These are phyloP conservation scores for Pouteria glomerata DNA, from an alignment of 148 eudicot genomes.

Conservation along the genomic window DNA sequence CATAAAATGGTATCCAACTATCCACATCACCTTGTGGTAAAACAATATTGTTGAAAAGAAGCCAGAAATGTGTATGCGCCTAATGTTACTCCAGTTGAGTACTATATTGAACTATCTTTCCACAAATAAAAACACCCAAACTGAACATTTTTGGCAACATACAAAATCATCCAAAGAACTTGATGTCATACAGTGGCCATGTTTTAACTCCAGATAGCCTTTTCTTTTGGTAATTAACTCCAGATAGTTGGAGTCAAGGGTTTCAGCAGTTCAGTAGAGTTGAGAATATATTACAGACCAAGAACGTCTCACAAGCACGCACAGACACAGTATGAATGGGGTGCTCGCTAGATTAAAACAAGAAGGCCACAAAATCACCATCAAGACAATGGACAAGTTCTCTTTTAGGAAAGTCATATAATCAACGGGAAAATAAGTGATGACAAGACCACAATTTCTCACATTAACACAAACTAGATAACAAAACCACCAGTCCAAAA, in stretches of 20 bases:
- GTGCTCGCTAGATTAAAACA: neutral
- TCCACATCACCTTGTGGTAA: neutral
- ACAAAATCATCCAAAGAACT: neutral
- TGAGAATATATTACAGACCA: neutral
- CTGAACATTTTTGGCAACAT: neutral
- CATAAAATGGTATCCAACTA: neutral
- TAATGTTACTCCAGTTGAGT: neutral
- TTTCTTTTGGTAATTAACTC: too few species aligned
- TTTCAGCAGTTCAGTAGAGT: neutral
- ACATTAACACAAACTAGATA: neutral
- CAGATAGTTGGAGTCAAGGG: neutral
- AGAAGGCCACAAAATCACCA: neutral
- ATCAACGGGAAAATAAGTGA: neutral
- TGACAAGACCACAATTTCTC: neutral
- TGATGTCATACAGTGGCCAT: neutral
- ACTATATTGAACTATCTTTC: neutral
- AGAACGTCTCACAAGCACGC: neutral
- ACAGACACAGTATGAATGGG: neutral
- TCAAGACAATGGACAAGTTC: slow-evolving; percentile 2
- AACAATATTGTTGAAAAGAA: neutral
- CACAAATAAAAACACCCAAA: neutral
- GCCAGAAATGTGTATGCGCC: neutral
- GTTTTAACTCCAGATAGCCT: too few species aligned
- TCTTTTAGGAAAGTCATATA: neutral
- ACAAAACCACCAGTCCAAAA: neutral